Evolutionary conservation across 169 alveolate genomes (phyloP), one percentile per base, ranked within the genome.

Genomic region (Plasmodium reichenowi): DNA sequence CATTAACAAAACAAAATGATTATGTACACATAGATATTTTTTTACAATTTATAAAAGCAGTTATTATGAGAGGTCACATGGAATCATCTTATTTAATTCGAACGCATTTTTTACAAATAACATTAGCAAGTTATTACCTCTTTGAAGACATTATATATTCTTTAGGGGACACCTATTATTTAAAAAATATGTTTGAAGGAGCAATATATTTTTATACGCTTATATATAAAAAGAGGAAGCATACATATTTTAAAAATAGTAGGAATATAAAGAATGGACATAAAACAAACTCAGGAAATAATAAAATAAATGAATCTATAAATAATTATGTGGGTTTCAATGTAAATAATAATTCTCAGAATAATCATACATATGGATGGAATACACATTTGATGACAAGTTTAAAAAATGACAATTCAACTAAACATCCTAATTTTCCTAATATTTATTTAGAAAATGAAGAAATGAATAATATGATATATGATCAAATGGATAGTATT

Each of bases 131-230:
- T 8, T n/a, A 70, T 12, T 3, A 45, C 6, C 22, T 71, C 8
- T 86, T 47, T 43, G 92, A 72, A 64, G 92, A 86, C 32, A 32
- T 86, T 2, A 22, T 86, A 4, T 86, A 67, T 54, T 32, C 32
- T 64, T 20, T 86, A 12, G 92, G 78, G 1, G 92, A 86, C 9
- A 10, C 92, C 0, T 86, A 64, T 66, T 86, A 86, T 43, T 4
- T 20, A 0, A 73, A 47, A 63, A 47, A 47, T 15, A 71, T 64
- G 86, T 86, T 47, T 54, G 15, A 48, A 24, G 12, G 67, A 32
- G 92, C 88, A 6, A 86, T 86, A 15, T 47, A 45, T 48, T 86
- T 56, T 50, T 86, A 86, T 56, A 3, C 6, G 3, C 7, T 71
- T 0, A 26, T 86, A 17, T 86, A 86, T 58, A 47, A 58, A 15